Percentiles rank a stretch among this genome's conserved stretches.
These are phyloP conservation scores for Pythium phragmitis DNA, from an alignment of 352 stramenopile genomes.

Conservation along the genomic window DNA sequence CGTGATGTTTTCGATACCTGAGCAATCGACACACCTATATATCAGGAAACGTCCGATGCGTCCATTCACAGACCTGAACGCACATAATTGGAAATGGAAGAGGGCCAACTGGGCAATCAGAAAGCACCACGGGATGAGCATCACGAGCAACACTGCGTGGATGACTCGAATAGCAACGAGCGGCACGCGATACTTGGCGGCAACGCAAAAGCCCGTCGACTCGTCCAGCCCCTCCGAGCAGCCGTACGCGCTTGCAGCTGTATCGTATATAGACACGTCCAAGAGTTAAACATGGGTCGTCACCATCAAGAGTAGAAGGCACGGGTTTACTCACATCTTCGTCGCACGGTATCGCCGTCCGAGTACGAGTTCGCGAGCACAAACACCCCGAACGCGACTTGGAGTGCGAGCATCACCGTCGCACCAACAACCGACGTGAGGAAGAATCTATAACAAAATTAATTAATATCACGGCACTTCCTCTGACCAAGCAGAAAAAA, in stretches of 20 bases:
- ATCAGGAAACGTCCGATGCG: conserved; percentile 1
- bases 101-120: conserved; percentile 76
- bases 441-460: conserved; percentile 45
- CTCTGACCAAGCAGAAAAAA: not conserved
- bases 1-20: conserved; percentile 78
- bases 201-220: conserved; percentile 43
- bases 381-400: conserved; percentile 67
- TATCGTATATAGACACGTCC: not conserved
- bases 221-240: conserved; percentile 44
- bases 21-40: not conserved
- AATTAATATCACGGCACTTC: not conserved
- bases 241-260: conserved; percentile 64
- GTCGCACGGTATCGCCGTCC: conserved; percentile 39
- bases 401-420: conserved; percentile 60
- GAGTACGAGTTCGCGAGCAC: conserved; percentile 56
- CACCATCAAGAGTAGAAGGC: not conserved
- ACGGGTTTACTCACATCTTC: conserved; percentile 30
- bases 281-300: not conserved
- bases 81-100: conserved; percentile 87
- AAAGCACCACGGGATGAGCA: conserved; percentile 72
- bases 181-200: conserved; percentile 55
- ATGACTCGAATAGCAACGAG: conserved; percentile 58
- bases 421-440: conserved; percentile 67
- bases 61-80: conserved; percentile 22
- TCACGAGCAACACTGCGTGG: conserved; percentile 60